Conservation (phyloP, 108 stramenopile genomes). For the Pseudonitzschia delicatissima region DNA sequence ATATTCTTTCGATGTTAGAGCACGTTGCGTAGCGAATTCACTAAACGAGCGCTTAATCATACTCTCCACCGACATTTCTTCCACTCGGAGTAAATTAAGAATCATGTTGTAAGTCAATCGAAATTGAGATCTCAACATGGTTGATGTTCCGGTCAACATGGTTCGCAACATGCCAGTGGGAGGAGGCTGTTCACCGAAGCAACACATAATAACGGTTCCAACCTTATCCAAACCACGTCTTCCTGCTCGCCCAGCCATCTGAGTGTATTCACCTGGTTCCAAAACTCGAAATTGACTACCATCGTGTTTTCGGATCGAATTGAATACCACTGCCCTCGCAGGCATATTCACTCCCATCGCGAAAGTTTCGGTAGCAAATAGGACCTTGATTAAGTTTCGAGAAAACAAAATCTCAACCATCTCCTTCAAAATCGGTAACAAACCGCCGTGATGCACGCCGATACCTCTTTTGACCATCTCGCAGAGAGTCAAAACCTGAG, state of each 20-base stretch:
- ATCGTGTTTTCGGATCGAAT: slow-evolving; percentile 93
- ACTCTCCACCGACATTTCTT: slow-evolving; percentile 93
- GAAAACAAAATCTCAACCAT: slow-evolving; percentile 88
- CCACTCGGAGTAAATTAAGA: slow-evolving; percentile 90
- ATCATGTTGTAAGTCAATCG: slow-evolving; percentile 97
- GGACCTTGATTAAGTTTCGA: slow-evolving; percentile 88
- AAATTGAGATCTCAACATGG: slow-evolving; percentile 89
- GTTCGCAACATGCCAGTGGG: slow-evolving; percentile 57
- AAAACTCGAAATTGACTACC: slow-evolving; percentile 84
- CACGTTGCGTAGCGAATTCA: slow-evolving; percentile 94
- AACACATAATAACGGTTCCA: slow-evolving; percentile 72
- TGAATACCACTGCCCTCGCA: slow-evolving; percentile 94
- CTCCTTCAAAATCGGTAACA: slow-evolving; percentile 97
- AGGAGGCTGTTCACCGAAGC: slow-evolving; percentile 76
- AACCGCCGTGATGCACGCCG: slow-evolving; percentile 97
- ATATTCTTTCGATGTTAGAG: slow-evolving; percentile 87
- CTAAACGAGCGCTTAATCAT: slow-evolving; percentile 93
- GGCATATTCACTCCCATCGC: slow-evolving; percentile 99
- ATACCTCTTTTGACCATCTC: slow-evolving; percentile 92
- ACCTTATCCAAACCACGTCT: slow-evolving; percentile 95
- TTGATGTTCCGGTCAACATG: slow-evolving; percentile 93
- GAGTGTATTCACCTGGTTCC: slow-evolving; percentile 91
- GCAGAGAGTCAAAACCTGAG: slow-evolving; percentile 84
- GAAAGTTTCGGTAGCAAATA: slow-evolving; percentile 99
- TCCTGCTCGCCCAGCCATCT: slow-evolving; percentile 98